Conservation (phyloP, 164 flowering plant species). For the Annona squamosa region DNA sequence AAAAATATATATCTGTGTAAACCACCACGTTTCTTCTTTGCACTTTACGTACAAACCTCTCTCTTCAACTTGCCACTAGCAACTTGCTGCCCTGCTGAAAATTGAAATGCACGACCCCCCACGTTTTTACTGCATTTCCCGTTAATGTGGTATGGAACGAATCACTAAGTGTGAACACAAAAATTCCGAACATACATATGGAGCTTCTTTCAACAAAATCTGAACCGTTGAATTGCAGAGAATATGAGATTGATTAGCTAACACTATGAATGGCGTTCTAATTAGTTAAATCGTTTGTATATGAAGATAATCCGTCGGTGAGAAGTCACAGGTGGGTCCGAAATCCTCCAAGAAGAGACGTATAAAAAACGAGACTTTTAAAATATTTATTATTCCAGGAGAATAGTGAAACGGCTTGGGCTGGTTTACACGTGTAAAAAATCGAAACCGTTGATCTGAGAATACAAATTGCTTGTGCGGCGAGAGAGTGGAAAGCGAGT, state of each 20-base stretch:
- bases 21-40: background rate
- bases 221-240: background rate
- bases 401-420: background rate
- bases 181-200: background rate
- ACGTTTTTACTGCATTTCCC: background rate
- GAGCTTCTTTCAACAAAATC: background rate
- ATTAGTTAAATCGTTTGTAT: too few species aligned
- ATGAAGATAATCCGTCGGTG: too few species aligned
- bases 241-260: background rate
- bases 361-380: too few species aligned
- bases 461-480: background rate
- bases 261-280: background rate
- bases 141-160: background rate
- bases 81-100: conserved; percentile 1
- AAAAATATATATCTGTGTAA: background rate
- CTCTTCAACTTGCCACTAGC: background rate
- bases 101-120: background rate
- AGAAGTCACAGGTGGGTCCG: too few species aligned
- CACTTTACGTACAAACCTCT: conserved; percentile 3
- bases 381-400: too few species aligned
- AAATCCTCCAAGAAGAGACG: too few species aligned
- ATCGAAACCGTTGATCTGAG: background rate
- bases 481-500: background rate
- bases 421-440: too few species aligned
- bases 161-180: background rate